Evolutionary conservation across 1,284 basidiomycete species (phyloP), one percentile per base, ranked within the genome.

Genomic region (Sporisorium iseilematis-ciliati): DNA sequence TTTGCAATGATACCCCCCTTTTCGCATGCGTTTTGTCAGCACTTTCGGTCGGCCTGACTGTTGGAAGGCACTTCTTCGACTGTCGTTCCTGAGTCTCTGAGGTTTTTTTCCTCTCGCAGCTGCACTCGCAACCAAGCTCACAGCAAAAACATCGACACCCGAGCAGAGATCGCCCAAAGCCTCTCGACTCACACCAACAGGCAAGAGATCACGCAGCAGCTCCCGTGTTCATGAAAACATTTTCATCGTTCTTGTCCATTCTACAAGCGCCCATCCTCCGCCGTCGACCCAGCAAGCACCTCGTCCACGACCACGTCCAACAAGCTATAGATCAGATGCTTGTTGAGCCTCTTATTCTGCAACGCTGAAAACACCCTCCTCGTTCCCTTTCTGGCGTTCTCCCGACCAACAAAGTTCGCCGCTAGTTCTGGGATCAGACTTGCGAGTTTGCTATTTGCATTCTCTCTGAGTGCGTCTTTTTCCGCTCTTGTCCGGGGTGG

Each of bases 341-440:
- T 85, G 84, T 97, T 97, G 40, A 98, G 87, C 20, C 95, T 88
- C 58, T 91, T 89, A 82, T 98, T 97, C 85, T 98, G 96, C 49
- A 97, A 85, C 0, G 95, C 93, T 2, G 94, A 91, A 83, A 97
- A 97, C 67, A 96, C 91, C 54, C 93, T 89, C 52, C 94, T 89
- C 4, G 95, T 94, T 7, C 95, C 96, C 48, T 94, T 89, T 7
- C 94, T 89, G 11, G 95, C 94, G 84, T 98, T 97, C 2, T 93
- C 91, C 25, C 94, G 89, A 10, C 96, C 96, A 72, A 98, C 96
- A 91, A 97, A 93, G 81, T 96, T 97, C 7, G 95, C 93, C 31
- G 93, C 94, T 50, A 97, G 86, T 80, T 97, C 96, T 94, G 96
- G 95, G 71, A 99, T 91, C 45, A 98, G 88, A 23, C 92, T 90